Evolutionary conservation across 179 eudicot genomes (phyloP).

Genomic region (Actinidia polygama): DNA sequence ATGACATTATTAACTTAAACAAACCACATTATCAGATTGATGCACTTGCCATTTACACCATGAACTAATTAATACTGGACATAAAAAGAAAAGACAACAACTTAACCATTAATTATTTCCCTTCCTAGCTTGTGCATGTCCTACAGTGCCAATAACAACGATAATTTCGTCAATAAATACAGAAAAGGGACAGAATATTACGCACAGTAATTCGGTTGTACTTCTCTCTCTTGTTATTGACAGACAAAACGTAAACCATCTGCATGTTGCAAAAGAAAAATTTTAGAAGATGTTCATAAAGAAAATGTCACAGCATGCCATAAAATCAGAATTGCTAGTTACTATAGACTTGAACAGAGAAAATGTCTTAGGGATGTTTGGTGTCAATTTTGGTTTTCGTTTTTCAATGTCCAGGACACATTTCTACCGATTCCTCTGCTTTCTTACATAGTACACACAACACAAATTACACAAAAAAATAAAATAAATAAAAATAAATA

Average conservation of each 20-base stretch:
- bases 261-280: neutral
- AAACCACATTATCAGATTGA: neutral
- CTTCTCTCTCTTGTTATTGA: slow-evolving; percentile 97
- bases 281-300: slow-evolving; percentile 7
- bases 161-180: neutral
- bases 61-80: neutral
- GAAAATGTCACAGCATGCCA: neutral
- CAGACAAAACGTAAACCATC: slow-evolving; percentile 77
- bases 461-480: no score
- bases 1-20: slow-evolving; percentile 3
- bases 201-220: slow-evolving; percentile 88
- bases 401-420: no score
- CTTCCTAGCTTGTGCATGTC: neutral
- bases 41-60: neutral
- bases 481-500: no score
- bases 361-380: no score
- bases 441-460: no score
- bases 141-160: neutral
- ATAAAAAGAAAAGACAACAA: neutral
- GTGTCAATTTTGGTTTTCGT: no score
- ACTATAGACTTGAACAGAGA: neutral
- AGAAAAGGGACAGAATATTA: slow-evolving; percentile 21
- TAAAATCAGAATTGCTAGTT: slow-evolving; percentile 11
- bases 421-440: no score
- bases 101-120: no score